Evolutionary conservation across 2,329 filamentous ascomycete genomes (phyloP).

Genomic region (Botrytis byssoidea): DNA sequence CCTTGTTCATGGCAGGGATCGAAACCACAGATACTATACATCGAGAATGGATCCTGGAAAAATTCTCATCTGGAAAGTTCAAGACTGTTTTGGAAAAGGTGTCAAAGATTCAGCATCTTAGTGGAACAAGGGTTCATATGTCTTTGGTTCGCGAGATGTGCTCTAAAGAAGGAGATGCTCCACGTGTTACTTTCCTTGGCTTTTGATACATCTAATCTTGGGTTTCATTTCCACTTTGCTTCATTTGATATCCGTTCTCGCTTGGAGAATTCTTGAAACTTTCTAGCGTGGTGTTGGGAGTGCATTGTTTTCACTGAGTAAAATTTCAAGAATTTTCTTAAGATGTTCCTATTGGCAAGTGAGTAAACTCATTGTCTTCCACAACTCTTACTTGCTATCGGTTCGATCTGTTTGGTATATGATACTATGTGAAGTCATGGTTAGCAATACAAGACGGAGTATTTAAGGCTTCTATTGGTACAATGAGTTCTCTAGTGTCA

Average conservation of each 20-base stretch:
- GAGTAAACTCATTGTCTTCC: not conserved
- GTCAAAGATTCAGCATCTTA: slow-evolving; percentile 7
- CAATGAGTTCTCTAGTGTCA: not conserved
- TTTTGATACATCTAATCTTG: not conserved
- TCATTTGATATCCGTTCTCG: not conserved
- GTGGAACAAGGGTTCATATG: slow-evolving; percentile 3
- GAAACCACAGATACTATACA: slow-evolving; percentile 23
- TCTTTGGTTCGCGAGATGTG: slow-evolving; percentile 18
- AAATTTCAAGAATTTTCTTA: not conserved
- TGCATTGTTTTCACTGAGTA: not conserved
- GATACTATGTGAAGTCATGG: not conserved
- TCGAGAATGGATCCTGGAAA: slow-evolving; percentile 19
- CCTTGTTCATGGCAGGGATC: slow-evolving; percentile 24
- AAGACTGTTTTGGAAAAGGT: slow-evolving; percentile 13
- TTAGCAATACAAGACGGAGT: not conserved
- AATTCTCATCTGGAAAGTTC: slow-evolving; percentile 6
- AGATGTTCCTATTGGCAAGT: not conserved
- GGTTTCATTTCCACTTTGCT: not conserved
- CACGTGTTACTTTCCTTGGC: slow-evolving; percentile 16
- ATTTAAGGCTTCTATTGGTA: not conserved
- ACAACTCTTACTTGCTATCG: not conserved
- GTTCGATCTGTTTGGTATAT: not conserved
- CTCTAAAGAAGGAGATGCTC: slow-evolving; percentile 11
- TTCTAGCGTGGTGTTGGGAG: not conserved
- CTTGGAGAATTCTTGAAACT: not conserved